A percentile compares a stretch with the other conserved stretches of the same genome.
Evolutionary conservation across 768 basidiomycete genomes (phyloP).

Genomic region (Boletus edulis): DNA sequence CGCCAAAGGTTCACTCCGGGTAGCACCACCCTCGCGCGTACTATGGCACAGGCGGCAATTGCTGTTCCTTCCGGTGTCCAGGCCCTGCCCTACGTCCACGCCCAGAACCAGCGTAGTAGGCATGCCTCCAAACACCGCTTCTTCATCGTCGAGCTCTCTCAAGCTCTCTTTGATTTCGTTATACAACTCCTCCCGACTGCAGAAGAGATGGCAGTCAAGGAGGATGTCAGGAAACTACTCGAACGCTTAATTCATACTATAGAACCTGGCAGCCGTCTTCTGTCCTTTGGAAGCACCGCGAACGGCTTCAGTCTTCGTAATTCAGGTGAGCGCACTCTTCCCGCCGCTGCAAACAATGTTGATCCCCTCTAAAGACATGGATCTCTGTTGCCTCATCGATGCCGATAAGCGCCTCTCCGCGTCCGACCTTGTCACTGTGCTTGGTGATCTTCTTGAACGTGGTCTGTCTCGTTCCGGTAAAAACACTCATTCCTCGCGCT

Average conservation of each 20-base stretch:
- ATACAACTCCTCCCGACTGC: conserved; percentile 86
- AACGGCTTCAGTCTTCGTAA: conserved; percentile 97
- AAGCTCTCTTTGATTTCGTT: conserved; percentile 91
- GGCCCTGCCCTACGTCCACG: conserved; percentile 26
- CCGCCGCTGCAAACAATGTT: conserved; percentile 2
- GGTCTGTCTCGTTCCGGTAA: conserved; percentile 51
- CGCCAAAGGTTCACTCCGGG: neutral
- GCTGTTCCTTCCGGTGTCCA: conserved; percentile 18
- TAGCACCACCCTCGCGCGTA: neutral
- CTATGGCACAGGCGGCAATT: conserved; percentile 32
- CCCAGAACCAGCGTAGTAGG: conserved; percentile 35
- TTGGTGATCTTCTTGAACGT: conserved; percentile 89
- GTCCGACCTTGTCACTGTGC: conserved; percentile 88
- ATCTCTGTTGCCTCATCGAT: conserved; percentile 95
- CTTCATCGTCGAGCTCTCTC: conserved; percentile 76
- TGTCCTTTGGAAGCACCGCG: conserved; percentile 95
- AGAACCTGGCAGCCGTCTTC: conserved; percentile 84
- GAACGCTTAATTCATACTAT: conserved; percentile 95
- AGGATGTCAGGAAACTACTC: conserved; percentile 91
- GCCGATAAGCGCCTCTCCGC: conserved; percentile 76
- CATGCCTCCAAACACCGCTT: conserved; percentile 54
- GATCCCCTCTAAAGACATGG: conserved; percentile 74
- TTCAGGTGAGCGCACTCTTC: conserved; percentile 58
- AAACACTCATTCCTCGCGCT: conserved; percentile 9
- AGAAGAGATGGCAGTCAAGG: conserved; percentile 92